Evolutionary conservation across 805 yeast genomes (phyloP).

Genomic region (Candida pseudofarinosa): DNA sequence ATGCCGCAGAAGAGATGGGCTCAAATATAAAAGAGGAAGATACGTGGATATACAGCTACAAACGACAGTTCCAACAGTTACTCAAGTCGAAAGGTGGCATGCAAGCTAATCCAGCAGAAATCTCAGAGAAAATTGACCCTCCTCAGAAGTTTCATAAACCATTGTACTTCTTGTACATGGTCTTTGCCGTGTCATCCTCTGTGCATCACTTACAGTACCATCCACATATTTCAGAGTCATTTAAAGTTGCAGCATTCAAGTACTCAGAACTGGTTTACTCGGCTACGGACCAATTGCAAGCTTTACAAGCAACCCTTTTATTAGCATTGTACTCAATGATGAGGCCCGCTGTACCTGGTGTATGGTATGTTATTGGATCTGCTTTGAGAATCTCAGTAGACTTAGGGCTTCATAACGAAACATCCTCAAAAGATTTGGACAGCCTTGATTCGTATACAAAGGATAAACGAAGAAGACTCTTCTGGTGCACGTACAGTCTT

Average conservation of each 20-base stretch:
- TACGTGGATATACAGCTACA: slow-evolving; percentile 48
- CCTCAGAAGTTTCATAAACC: slow-evolving; percentile 51
- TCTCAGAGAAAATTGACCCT: slow-evolving; percentile 35
- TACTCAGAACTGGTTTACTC: slow-evolving; percentile 55
- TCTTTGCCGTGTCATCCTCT: slow-evolving; percentile 79
- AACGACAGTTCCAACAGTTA: slow-evolving; percentile 20
- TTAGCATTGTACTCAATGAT: slow-evolving; percentile 70
- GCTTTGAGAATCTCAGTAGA: slow-evolving; percentile 79
- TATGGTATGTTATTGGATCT: slow-evolving; percentile 87
- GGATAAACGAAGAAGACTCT: slow-evolving; percentile 71
- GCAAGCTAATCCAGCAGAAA: slow-evolving; percentile 24
- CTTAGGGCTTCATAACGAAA: slow-evolving; percentile 76
- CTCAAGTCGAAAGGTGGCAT: slow-evolving; percentile 6
- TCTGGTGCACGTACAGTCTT: slow-evolving; percentile 86
- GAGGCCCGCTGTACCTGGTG: slow-evolving; percentile 88
- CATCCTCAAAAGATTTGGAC: slow-evolving; percentile 17
- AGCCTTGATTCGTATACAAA: slow-evolving; percentile 49
- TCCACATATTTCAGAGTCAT: slow-evolving; percentile 62
- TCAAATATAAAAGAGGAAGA: slow-evolving; percentile 22
- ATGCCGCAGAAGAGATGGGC: slow-evolving; percentile 15
- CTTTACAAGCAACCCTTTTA: slow-evolving; percentile 67
- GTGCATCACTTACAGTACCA: slow-evolving; percentile 67
- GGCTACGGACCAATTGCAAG: slow-evolving; percentile 60
- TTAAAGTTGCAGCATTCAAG: slow-evolving; percentile 59
- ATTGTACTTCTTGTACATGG: slow-evolving; percentile 67